phyloP scores from a whole-genome alignment of 345 rosid genomes.

The Eucalyptus cloeziana region DNA sequence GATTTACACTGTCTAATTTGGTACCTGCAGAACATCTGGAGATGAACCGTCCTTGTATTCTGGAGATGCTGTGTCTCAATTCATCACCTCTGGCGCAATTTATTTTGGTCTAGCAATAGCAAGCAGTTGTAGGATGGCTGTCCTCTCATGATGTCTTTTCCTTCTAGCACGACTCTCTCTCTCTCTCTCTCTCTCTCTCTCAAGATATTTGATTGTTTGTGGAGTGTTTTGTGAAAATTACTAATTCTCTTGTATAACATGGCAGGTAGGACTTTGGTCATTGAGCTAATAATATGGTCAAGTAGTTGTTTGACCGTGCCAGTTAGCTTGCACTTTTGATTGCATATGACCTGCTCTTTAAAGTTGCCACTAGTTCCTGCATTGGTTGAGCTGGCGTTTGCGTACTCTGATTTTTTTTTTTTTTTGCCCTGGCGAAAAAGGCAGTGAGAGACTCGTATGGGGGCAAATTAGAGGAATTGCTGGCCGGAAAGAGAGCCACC shows the following conservation, averaged over 20 bases:
- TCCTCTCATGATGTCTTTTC: not conserved
- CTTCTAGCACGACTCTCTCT: not conserved
- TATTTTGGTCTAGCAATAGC: not conserved
- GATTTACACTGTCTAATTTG: not conserved
- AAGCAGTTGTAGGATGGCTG: not conserved
- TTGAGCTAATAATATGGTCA: not conserved
- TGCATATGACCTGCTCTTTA: not conserved
- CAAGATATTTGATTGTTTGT: not conserved
- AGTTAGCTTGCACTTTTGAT: not conserved
- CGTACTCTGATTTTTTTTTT: not conserved
- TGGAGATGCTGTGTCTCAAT: not conserved
- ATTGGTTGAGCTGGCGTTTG: not conserved
- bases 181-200: not conserved
- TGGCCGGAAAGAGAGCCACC: not conserved
- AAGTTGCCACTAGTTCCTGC: not conserved
- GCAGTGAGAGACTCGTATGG: not conserved
- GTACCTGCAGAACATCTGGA: not conserved
- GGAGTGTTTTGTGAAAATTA: not conserved
- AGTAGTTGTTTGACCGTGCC: not conserved
- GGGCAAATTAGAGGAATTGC: not conserved
- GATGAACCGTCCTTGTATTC: not conserved
- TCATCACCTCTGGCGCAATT: not conserved
- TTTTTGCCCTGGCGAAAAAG: not conserved
- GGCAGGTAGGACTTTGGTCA: not conserved
- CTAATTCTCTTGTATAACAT: not conserved